Evolutionary conservation across 1,284 basidiomycete genomes (phyloP).

Genomic region (Kwoniella shivajii): DNA sequence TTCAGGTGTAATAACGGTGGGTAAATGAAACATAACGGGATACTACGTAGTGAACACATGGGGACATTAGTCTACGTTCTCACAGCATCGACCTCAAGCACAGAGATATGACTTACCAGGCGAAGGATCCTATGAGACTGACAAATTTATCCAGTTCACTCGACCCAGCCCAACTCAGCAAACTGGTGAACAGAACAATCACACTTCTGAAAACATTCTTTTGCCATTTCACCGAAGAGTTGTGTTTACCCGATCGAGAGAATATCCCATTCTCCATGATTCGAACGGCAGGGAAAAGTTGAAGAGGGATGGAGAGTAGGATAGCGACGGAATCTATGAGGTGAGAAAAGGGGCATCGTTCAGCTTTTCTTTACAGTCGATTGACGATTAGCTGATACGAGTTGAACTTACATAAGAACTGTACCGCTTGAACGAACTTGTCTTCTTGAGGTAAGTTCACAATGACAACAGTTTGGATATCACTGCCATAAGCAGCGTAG

Average conservation of each 20-base stretch:
- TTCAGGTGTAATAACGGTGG: conserved; percentile 92
- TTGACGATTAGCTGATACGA: neutral
- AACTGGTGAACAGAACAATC: conserved; percentile 73
- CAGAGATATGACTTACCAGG: conserved; percentile 67
- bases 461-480: conserved; percentile 91
- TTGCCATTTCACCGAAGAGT: conserved; percentile 65
- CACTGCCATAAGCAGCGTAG: conserved; percentile 84
- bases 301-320: conserved; percentile 88
- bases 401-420: conserved; percentile 66
- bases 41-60: no score
- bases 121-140: conserved; percentile 87
- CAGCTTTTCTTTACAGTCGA: no score
- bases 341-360: no score
- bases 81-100: neutral
- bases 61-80: no score
- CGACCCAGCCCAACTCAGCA: conserved; percentile 81
- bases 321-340: conserved; percentile 85
- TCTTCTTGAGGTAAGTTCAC: conserved; percentile 86
- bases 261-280: conserved; percentile 99
- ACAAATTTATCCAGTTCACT: conserved; percentile 96
- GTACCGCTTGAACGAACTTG: conserved; percentile 84
- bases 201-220: conserved; percentile 88
- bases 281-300: conserved; percentile 94
- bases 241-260: conserved; percentile 70
- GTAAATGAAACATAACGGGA: conserved; percentile 92